phyloP scores from a whole-genome alignment of 1,284 basidiomycete genomes.

The Apiotrichum gracile region DNA sequence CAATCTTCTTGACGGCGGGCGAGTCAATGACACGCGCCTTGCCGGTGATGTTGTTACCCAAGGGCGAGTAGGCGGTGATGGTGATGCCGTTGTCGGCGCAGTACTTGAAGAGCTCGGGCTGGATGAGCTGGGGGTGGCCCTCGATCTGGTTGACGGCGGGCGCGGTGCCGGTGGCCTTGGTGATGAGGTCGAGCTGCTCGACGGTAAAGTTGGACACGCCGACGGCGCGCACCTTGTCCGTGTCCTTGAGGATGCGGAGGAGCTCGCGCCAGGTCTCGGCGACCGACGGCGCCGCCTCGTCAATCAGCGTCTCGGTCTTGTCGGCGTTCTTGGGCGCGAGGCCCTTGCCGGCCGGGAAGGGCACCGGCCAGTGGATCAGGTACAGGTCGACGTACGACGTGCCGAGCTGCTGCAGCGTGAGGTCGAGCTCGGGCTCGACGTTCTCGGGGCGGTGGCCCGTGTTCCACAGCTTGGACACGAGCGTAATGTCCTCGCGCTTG shows the following conservation, averaged over 20 bases:
- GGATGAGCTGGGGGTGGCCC: conserved; percentile 59
- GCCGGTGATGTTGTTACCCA: conserved; percentile 53
- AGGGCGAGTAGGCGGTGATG: conserved; percentile 51
- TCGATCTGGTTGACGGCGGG: conserved; percentile 81
- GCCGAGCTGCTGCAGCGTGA: conserved; percentile 65
- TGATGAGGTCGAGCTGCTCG: conserved; percentile 62
- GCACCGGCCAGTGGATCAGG: conserved; percentile 81
- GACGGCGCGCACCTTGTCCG: conserved; percentile 36
- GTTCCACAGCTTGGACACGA: conserved; percentile 61
- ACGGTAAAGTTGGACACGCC: conserved; percentile 75
- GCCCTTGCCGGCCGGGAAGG: conserved; percentile 60
- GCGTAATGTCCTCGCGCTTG: conserved; percentile 72
- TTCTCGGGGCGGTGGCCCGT: conserved; percentile 44
- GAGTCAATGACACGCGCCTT: conserved; percentile 28
- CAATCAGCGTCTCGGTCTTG: conserved; percentile 21
- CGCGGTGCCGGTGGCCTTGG: conserved; percentile 65
- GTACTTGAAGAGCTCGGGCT: conserved; percentile 38
- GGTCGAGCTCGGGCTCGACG: conserved; percentile 67
- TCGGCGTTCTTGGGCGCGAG: conserved; percentile 50
- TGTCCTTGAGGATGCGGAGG: conserved; percentile 37
- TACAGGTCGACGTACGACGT: conserved; percentile 74
- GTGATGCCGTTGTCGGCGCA: conserved; percentile 65
- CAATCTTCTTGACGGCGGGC: conserved; percentile 58
- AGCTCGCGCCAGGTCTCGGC: conserved; percentile 43
- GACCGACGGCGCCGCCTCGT: conserved; percentile 26